Percentiles rank a stretch among this genome's conserved stretches.
Conservation (phyloP, 768 basidiomycete species). For the Leccinum obscurum region DNA sequence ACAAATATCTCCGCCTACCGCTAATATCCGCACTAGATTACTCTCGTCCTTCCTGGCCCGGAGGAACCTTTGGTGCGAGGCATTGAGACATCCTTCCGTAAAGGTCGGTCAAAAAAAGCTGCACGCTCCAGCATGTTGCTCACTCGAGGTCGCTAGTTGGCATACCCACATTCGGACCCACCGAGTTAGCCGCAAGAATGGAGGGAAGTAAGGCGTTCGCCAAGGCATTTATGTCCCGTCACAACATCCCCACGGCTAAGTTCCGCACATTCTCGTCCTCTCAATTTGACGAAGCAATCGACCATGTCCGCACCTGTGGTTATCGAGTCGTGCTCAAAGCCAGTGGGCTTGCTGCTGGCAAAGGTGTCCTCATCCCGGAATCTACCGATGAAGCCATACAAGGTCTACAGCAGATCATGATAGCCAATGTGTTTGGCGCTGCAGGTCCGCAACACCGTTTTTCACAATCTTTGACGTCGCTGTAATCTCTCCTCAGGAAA, state of each 20-base stretch:
- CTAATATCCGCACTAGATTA: conserved; percentile 49
- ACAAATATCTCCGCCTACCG: background rate
- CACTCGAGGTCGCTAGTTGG: conserved; percentile 59
- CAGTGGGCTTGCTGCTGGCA: conserved; percentile 90
- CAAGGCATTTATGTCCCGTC: conserved; percentile 93
- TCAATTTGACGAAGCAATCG: conserved; percentile 68
- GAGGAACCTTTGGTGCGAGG: conserved; percentile 98
- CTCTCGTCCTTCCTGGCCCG: conserved; percentile 90
- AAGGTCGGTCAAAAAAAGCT: conserved; percentile 54
- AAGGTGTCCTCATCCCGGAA: conserved; percentile 91
- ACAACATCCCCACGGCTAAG: conserved; percentile 87
- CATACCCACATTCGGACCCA: conserved; percentile 94
- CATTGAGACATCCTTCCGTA: conserved; percentile 81
- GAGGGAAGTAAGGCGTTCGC: conserved; percentile 98
- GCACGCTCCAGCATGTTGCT: conserved; percentile 9
- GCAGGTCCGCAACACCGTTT: conserved; percentile 59
- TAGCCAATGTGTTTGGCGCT: conserved; percentile 76
- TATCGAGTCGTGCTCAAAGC: conserved; percentile 91
- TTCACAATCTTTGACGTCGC: conserved; percentile 16
- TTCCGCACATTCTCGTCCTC: conserved; percentile 76
- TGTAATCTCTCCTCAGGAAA: conserved; percentile 50
- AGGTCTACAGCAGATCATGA: conserved; percentile 83
- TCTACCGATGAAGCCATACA: conserved; percentile 77
- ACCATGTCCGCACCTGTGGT: conserved; percentile 74
- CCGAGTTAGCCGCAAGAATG: conserved; percentile 85